Evolutionary conservation across 2,329 filamentous ascomycete species (phyloP).

Genomic region (Colletotrichum neosansevieriae): DNA sequence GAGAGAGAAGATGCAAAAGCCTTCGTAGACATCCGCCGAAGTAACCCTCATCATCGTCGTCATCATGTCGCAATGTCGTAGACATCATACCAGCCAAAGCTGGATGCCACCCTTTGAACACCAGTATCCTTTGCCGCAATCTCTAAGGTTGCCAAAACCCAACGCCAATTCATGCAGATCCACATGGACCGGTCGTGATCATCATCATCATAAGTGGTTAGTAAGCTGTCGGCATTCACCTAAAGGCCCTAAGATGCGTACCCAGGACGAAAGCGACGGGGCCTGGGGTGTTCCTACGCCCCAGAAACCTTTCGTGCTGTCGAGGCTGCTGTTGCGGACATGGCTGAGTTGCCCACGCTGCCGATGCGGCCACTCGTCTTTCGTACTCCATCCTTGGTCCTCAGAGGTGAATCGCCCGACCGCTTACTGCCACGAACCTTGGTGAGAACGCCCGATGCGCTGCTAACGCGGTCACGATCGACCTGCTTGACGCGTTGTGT

Average conservation of each 20-base stretch:
- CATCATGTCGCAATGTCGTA: constrained; percentile 36
- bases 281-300: constrained; percentile 48
- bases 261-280: constrained; percentile 31
- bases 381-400: constrained; percentile 68
- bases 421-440: constrained; percentile 75
- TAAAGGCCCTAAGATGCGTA: constrained; percentile 18
- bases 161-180: constrained; percentile 60
- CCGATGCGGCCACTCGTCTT: constrained; percentile 76
- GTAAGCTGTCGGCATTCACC: constrained; percentile 41
- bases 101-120: constrained; percentile 35
- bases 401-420: constrained; percentile 62
- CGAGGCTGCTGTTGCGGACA: constrained; percentile 56
- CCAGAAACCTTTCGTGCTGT: constrained; percentile 68
- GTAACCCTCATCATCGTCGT: constrained; percentile 26
- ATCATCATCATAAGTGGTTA: constrained; percentile 56
- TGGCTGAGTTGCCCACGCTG: constrained; percentile 61
- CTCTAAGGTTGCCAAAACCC: constrained; percentile 39
- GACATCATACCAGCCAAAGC: constrained; percentile 35
- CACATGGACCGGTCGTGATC: constrained; percentile 57
- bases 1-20: constrained; percentile 30
- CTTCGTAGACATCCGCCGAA: constrained; percentile 20
- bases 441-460: constrained; percentile 67
- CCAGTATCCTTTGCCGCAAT: constrained; percentile 35
- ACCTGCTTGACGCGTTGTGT: constrained; percentile 69
- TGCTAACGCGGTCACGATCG: constrained; percentile 62